Evolutionary conservation across 2,329 filamentous ascomycete species (phyloP).

Genomic region (Biscogniauxia sp.): DNA sequence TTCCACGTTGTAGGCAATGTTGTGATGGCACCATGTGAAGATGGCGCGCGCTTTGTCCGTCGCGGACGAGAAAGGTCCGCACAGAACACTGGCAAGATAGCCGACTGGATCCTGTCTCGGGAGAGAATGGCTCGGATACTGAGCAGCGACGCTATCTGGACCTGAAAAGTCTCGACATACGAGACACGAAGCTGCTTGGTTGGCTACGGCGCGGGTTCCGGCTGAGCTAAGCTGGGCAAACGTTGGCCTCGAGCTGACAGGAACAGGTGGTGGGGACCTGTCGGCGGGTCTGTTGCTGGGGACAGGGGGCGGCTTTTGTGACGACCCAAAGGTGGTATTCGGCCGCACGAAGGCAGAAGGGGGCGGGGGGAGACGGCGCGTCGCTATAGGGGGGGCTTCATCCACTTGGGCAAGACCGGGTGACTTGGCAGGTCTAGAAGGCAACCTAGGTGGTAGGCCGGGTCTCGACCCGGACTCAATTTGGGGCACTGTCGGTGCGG

Average conservation of each 20-base stretch:
- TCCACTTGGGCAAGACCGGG: constrained; percentile 24
- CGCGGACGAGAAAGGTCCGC: constrained; percentile 71
- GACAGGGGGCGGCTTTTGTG: constrained; percentile 16
- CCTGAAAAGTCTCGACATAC: constrained; percentile 84
- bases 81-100: constrained; percentile 76
- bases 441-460: constrained; percentile 48
- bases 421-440: constrained; percentile 45
- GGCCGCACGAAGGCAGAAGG: constrained; percentile 32
- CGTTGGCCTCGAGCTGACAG: constrained; percentile 51
- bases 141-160: constrained; percentile 74
- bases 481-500: constrained; percentile 36
- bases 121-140: constrained; percentile 70
- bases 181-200: constrained; percentile 54
- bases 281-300: constrained; percentile 29
- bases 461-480: constrained; percentile 37
- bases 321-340: constrained; percentile 28
- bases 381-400: constrained; percentile 25
- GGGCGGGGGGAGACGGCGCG: constrained; percentile 40
- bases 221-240: constrained; percentile 49
- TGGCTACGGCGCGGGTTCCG: constrained; percentile 32
- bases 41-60: constrained; percentile 93
- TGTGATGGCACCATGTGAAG: constrained; percentile 95
- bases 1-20: constrained; percentile 79
- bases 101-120: constrained; percentile 64
- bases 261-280: constrained; percentile 50